Percentiles rank a stretch among this genome's conserved stretches.
Evolutionary conservation across 2,329 filamentous ascomycete species (phyloP).

Genomic region (Penicillium expansum): DNA sequence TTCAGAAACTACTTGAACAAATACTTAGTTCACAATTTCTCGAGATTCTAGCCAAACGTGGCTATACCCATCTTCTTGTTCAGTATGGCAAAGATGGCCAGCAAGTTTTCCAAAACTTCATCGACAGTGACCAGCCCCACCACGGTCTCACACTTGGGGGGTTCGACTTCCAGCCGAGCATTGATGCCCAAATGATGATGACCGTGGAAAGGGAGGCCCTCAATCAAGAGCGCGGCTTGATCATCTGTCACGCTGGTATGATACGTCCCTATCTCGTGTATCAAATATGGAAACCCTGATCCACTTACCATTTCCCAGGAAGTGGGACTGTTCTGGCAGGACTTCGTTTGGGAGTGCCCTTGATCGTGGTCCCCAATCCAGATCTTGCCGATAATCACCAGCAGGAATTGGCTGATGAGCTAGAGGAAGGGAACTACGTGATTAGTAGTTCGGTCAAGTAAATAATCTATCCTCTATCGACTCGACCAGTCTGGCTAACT

Average conservation of each 20-base stretch:
- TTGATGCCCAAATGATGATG: conserved; percentile 59
- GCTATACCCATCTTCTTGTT: conserved; percentile 70
- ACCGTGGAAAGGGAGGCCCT: conserved; percentile 46
- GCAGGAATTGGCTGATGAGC: conserved; percentile 74
- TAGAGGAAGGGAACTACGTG: conserved; percentile 72
- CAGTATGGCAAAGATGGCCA: conserved; percentile 75
- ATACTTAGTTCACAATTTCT: conserved; percentile 65
- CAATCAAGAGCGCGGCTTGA: conserved; percentile 58
- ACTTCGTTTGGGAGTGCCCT: conserved; percentile 66
- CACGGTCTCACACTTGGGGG: conserved; percentile 55
- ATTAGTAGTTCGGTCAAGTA: conserved; percentile 68
- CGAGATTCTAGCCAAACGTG: conserved; percentile 53
- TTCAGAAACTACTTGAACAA: conserved; percentile 66
- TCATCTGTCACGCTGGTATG: conserved; percentile 86
- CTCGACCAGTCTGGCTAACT: conserved; percentile 9
- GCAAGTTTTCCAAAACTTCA: conserved; percentile 46
- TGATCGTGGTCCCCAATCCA: conserved; percentile 89
- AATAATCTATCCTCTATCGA: conserved; percentile 22
- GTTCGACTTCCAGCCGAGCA: conserved; percentile 65
- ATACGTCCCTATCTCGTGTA: conserved; percentile 19
- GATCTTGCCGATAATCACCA: conserved; percentile 87
- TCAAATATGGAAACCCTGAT: background rate
- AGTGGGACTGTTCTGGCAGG: conserved; percentile 87
- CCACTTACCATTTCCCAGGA: conserved; percentile 51
- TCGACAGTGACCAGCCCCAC: conserved; percentile 19